Percentiles rank a stretch among this genome's conserved stretches.
Evolutionary conservation across 2,329 filamentous ascomycete genomes (phyloP).

Genomic region (Orbilia brochopaga): DNA sequence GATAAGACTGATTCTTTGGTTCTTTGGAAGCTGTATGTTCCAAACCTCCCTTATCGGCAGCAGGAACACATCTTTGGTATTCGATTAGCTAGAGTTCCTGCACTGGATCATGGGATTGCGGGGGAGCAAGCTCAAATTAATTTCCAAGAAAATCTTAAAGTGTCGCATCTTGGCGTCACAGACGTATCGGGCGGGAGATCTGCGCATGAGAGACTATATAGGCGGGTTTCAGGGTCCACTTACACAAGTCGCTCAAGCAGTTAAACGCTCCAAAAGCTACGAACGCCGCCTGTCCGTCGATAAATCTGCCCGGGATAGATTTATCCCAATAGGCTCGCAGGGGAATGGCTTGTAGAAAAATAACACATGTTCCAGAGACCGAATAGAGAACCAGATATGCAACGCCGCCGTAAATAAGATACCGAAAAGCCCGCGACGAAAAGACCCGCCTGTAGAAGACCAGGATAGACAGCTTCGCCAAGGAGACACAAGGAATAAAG

Average conservation of each 20-base stretch:
- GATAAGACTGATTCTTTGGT: constrained; percentile 47
- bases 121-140: background rate
- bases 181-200: too few species aligned
- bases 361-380: constrained; percentile 14
- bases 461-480: constrained; percentile 60
- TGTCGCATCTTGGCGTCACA: too few species aligned
- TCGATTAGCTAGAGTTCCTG: background rate
- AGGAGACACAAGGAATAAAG: constrained; percentile 58
- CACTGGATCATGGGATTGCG: background rate
- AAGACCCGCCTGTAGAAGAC: constrained; percentile 59
- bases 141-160: background rate
- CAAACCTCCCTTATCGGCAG: constrained; percentile 47
- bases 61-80: constrained; percentile 33
- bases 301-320: constrained; percentile 34
- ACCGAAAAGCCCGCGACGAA: constrained; percentile 36
- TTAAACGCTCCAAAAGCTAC: constrained; percentile 30
- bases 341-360: constrained; percentile 41
- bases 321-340: constrained; percentile 47
- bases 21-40: constrained; percentile 45
- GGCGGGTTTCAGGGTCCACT: constrained; percentile 8
- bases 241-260: constrained; percentile 42
- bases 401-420: constrained; percentile 34
- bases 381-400: constrained; percentile 29
- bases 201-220: too few species aligned
- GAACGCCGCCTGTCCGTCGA: constrained; percentile 34